Evolutionary conservation across 208 protist species (phyloP), one percentile per base, ranked within the genome.

Genomic region (Tritrichomonas foetus): DNA sequence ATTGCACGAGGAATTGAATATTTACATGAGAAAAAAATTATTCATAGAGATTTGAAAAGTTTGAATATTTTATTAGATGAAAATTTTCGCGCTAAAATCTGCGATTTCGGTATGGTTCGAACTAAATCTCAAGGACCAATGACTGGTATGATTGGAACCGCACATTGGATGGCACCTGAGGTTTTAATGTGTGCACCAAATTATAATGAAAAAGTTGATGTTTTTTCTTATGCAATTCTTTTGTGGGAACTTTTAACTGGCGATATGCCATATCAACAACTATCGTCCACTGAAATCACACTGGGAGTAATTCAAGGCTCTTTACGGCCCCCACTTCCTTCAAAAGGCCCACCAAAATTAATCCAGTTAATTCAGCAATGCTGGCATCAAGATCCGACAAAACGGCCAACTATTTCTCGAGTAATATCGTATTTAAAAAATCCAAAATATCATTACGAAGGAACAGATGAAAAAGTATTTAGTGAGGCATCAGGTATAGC

Each of bases 141-240:
- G 25, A 92, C 50, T 41, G 80, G 49, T 11, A 33, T 64, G 47
- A 44, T 92, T 36, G 80, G 80, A 53, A 53, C 80, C 8, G 44
- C 50, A 2, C 44, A 92, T 41, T 92, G 80, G 80, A 92, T 92
- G 80, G 80, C 80, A 33, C 80, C 80, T 16, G 80, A 92, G 61
- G 80, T 64, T 30, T 47, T 92, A n/a, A 11, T 78, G 3, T 66
- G 20, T 16, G 5, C 44, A 33, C 80, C 44, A 36, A 92, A 53
- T 11, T 92, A 92, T 30, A 30, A 53, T 30, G 30, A 53, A 27
- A 92, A 92, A 61, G 44, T 64, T 36, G 80, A 92, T 92, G 47
- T 92, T 9, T 92, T 64, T 61, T 33, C 9, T 16, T 92, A 66
- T 47, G 80, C 49, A 64, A 92, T 92, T 44, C 3, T 64, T 9